A percentile compares a stretch with the other conserved stretches of the same genome.
phyloP scores from a whole-genome alignment of 139 green algal species.

The Micromonas commoda region DNA sequence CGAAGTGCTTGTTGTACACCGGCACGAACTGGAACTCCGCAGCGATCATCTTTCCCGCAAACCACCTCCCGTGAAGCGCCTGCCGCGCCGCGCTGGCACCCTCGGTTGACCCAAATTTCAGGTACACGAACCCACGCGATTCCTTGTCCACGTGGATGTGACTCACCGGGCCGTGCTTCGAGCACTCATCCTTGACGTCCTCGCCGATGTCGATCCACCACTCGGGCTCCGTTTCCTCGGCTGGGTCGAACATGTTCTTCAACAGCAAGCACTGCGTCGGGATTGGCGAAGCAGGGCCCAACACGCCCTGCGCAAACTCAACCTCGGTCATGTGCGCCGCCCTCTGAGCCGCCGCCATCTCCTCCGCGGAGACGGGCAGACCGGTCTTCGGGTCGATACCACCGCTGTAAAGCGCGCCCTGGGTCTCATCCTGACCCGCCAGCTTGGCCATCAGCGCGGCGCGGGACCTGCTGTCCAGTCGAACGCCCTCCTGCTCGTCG shows the following conservation, averaged over 20 bases:
- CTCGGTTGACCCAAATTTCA: slow-evolving; percentile 63
- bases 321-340: background rate
- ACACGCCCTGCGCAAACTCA: slow-evolving; percentile 59
- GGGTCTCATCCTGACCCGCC: slow-evolving; percentile 38
- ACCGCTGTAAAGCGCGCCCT: background rate
- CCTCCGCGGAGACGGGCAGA: background rate
- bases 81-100: slow-evolving; percentile 49
- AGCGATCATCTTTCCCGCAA: slow-evolving; percentile 66
- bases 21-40: slow-evolving; percentile 79
- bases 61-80: slow-evolving; percentile 81
- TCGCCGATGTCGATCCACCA: slow-evolving; percentile 76
- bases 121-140: slow-evolving; percentile 85
- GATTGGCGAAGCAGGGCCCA: slow-evolving; percentile 81
- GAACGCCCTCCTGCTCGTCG: background rate
- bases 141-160: slow-evolving; percentile 75
- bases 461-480: slow-evolving; percentile 46
- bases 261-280: slow-evolving; percentile 85
- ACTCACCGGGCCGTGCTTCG: slow-evolving; percentile 70
- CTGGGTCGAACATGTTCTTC: slow-evolving; percentile 91
- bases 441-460: slow-evolving; percentile 78
- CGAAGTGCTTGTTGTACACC: slow-evolving; percentile 67
- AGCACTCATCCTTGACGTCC: slow-evolving; percentile 77
- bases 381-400: background rate
- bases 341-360: background rate
- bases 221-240: slow-evolving; percentile 56